Conservation (phyloP, 2,329 filamentous ascomycete species). For the Xylariomycetidae sp. region DNA sequence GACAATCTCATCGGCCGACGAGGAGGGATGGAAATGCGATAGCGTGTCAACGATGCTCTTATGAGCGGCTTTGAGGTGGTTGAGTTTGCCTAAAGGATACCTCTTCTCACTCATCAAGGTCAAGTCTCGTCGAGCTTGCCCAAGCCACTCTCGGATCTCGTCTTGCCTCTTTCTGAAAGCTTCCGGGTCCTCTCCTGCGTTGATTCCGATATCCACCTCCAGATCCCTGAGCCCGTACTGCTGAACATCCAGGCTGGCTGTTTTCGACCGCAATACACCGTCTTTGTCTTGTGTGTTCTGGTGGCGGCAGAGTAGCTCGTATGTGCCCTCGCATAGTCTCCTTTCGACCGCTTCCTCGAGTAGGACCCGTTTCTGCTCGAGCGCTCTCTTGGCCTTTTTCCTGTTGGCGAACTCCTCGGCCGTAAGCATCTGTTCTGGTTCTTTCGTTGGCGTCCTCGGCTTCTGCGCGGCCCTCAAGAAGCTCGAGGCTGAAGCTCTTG, state of each 20-base stretch:
- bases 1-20: constrained; percentile 94
- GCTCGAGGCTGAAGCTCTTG: constrained; percentile 50
- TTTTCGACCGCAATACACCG: constrained; percentile 90
- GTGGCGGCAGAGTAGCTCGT: constrained; percentile 85
- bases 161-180: constrained; percentile 53
- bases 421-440: constrained; percentile 74
- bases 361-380: constrained; percentile 70
- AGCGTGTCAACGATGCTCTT: constrained; percentile 90
- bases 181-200: constrained; percentile 46
- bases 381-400: constrained; percentile 67
- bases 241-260: constrained; percentile 82
- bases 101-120: constrained; percentile 78
- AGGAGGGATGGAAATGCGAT: constrained; percentile 63
- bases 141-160: constrained; percentile 67
- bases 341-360: constrained; percentile 91
- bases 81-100: constrained; percentile 86
- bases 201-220: constrained; percentile 64
- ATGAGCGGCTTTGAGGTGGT: constrained; percentile 80
- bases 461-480: constrained; percentile 48
- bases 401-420: constrained; percentile 74
- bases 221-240: constrained; percentile 85
- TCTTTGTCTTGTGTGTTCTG: constrained; percentile 88
- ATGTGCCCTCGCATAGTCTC: constrained; percentile 76
- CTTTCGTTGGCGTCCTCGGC: constrained; percentile 35
- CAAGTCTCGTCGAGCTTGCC: constrained; percentile 64